Evolutionary conservation across 164 flowering plant species (phyloP).

Genomic region (Amborella trichopoda): DNA sequence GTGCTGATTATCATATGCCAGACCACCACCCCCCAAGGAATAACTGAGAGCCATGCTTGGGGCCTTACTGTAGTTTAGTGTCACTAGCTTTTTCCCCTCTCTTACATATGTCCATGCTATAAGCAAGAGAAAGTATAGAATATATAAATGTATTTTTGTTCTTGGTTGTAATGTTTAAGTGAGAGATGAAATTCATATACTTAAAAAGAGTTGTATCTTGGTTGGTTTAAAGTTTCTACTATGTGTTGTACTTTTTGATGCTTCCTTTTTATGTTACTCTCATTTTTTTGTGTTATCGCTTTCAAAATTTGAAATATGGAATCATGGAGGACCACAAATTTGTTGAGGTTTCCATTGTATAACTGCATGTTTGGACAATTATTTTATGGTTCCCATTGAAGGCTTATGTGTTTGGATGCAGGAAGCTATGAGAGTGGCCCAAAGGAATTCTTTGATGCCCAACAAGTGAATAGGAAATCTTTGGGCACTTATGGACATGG

Average conservation of each 20-base stretch:
- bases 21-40: conserved; percentile 50
- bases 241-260: background rate
- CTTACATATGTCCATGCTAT: background rate
- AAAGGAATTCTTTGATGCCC: conserved; percentile 2
- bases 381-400: too few species aligned
- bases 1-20: conserved; percentile 43
- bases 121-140: conserved; percentile 3
- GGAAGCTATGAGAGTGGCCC: conserved; percentile 15
- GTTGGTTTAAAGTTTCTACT: background rate
- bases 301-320: background rate
- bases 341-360: conserved; percentile 3
- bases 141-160: conserved; percentile 20
- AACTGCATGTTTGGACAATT: too few species aligned
- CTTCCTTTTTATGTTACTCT: background rate
- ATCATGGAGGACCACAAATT: background rate
- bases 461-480: too few species aligned
- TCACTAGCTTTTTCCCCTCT: background rate
- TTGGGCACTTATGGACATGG: too few species aligned
- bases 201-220: background rate
- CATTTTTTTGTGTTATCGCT: background rate
- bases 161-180: background rate
- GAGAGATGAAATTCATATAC: background rate
- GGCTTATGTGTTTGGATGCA: conserved; percentile 19
- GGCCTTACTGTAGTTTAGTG: background rate
- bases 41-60: conserved; percentile 22